Evolutionary conservation across 768 basidiomycete species (phyloP), one percentile per base, ranked within the genome.

Genomic region (Termitomyces sp.): DNA sequence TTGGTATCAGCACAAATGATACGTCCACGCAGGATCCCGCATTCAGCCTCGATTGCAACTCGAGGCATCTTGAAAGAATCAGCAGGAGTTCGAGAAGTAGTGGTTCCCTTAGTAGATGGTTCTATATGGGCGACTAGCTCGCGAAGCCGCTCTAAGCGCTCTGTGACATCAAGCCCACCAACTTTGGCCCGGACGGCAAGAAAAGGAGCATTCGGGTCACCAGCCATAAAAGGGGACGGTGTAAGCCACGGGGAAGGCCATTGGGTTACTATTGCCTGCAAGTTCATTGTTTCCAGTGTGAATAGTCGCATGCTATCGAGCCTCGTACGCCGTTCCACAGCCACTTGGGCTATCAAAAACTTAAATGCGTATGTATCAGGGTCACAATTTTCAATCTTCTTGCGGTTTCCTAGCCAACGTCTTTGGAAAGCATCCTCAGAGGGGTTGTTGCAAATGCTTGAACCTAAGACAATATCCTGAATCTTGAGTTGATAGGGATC

Each of bases 161-260:
- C 87, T 7, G 81, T 78, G 28, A 87, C 58, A 35, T 83, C 76
- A 4, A 89, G 60, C 18, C 74, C 74, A 13, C 78, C 78, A 13
- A 86, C 59, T 32, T 71, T 76, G 45, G 79, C 63, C 40, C 77
- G 78, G 22, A 86, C 66, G 32, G 81, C 81, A 20, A 90, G 51
- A 13, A 87, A 75, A 12, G 89, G 79, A 11, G 81, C 76, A 67
- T 86, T 87, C 9, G 85, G 81, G 66, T 88, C 87, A 24, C 82
- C 84, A 13, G 73, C 63, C 48, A 87, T 69, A 65, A 87, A 84
- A 0, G 80, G 74, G 22, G 81, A 75, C 2, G 78, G 71, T 36
- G 72, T 72, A 35, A 88, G 71, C 76, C 82, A 82, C n/a, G 81
- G 82, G 45, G 79, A 70, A 9, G 87, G 85, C 88, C 88, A 91